Base-by-base conservation (phyloP, 768 basidiomycete genomes). In the Cystofilobasidium capitatum region DNA sequence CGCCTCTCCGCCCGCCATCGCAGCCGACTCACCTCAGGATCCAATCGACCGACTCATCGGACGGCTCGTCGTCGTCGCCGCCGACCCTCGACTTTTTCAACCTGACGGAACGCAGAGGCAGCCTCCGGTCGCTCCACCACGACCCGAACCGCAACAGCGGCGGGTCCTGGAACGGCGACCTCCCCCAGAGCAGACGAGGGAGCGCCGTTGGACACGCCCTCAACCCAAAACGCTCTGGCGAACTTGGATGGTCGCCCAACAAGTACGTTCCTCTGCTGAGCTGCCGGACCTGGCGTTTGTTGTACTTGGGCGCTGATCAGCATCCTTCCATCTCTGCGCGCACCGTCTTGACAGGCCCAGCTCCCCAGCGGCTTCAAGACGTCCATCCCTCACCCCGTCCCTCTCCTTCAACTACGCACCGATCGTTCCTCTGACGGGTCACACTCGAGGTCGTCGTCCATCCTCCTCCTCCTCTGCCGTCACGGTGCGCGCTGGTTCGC, bases 381-480 rank as follows among this genome's bases (percentile, higher is more conserved):
- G 66, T 12, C 33, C 60, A 8, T 68, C 66, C 5, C 42, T 68
- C 31, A 60, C 66, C 12, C 54, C 66, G 22, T 68, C 66, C 4
- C 36, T 68, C 12, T 60, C 47, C 22, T 63, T 58, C 44, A 37
- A 49, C 24, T 58, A 66, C 29, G 22, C 40, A 8, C 39, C 63
- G 31, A 45, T 14, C 59, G 26, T 29, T 40, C 44, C 51, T 33
- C 40, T 45, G 16, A 35, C 8, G n/a, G n/a, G 14, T 14, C 60
- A 55, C 17, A 33, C 31, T 20, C 60, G 61, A 22, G 61, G 66
- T 12, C 66, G 66, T 14, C 51, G 66, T 0, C 66, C 66, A 12
- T 68, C 66, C 3, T 68, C 66, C 8, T 68, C 66, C 29, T 62
- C 61, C 5, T 68, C 66, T 1, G 66, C 66, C 29, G 45, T 62